A percentile compares a stretch with the other conserved stretches of the same genome.
These are phyloP conservation scores for Diaporthe nobilis DNA, from an alignment of 2,329 filamentous ascomycete species.

Conservation along the genomic window DNA sequence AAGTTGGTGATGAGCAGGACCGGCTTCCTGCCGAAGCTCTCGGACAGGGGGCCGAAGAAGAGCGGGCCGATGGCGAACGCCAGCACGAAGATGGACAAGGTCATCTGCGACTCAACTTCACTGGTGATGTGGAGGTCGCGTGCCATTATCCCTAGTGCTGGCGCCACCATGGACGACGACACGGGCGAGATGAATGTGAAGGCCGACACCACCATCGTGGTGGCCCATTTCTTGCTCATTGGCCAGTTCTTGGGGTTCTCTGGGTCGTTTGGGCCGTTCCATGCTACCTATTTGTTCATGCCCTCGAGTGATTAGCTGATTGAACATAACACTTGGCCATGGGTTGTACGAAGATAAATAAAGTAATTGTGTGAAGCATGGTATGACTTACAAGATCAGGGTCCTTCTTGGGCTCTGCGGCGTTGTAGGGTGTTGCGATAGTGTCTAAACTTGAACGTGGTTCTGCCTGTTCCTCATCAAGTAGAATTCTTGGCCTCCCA, in stretches of 20 bases:
- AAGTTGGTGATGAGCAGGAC: slow-evolving; percentile 62
- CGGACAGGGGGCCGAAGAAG: slow-evolving; percentile 65
- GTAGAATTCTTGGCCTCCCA: background rate
- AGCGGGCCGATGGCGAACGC: slow-evolving; percentile 68
- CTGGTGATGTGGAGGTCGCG: slow-evolving; percentile 58
- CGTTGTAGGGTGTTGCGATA: background rate
- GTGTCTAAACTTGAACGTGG: background rate
- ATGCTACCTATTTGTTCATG: background rate
- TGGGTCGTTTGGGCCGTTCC: slow-evolving; percentile 53
- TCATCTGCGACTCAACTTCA: slow-evolving; percentile 56
- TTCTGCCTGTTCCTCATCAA: slow-evolving; percentile 6
- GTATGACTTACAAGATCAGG: slow-evolving; percentile 18
- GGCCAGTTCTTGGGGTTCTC: slow-evolving; percentile 57
- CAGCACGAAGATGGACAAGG: slow-evolving; percentile 68
- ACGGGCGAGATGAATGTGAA: slow-evolving; percentile 68
- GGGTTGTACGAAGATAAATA: background rate
- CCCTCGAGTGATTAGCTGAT: background rate
- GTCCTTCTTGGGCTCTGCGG: slow-evolving; percentile 2
- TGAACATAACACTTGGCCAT: background rate
- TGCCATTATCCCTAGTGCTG: slow-evolving; percentile 53
- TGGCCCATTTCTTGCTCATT: slow-evolving; percentile 59
- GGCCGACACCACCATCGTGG: slow-evolving; percentile 60
- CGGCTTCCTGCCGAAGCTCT: slow-evolving; percentile 68
- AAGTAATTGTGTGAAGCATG: background rate
- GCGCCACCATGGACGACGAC: slow-evolving; percentile 62